Evolutionary conservation across 768 basidiomycete species (phyloP).

Genomic region (Trametes gibbosa): DNA sequence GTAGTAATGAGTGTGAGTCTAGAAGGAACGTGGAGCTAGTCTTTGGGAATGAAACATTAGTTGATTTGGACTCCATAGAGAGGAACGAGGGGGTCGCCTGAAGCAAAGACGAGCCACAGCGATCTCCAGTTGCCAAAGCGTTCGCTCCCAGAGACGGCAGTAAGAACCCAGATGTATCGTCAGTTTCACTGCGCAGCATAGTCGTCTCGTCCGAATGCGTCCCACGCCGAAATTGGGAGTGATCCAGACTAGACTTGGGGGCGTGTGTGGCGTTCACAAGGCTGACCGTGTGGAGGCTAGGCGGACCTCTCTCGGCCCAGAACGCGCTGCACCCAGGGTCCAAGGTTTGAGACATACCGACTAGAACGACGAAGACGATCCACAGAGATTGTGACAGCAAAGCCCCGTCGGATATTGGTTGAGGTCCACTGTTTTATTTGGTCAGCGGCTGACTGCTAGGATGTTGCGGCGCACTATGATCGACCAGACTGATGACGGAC

Average conservation of each 20-base stretch:
- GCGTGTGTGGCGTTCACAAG: neutral
- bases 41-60: neutral
- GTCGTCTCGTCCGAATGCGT: neutral
- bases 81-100: neutral
- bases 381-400: neutral
- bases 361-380: neutral
- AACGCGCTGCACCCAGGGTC: neutral
- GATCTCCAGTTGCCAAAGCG: neutral
- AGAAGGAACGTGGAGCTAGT: neutral
- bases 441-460: neutral
- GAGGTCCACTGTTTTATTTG: neutral
- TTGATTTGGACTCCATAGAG: neutral
- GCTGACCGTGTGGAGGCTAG: neutral
- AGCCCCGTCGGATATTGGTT: no score
- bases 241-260: neutral
- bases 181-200: neutral
- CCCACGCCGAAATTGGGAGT: neutral
- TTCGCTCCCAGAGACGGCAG: neutral
- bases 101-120: neutral
- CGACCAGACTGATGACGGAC: neutral
- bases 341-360: neutral
- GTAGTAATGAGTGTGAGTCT: conserved; percentile 5
- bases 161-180: neutral
- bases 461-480: neutral
- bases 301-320: neutral